Evolutionary conservation across 1,284 basidiomycete species (phyloP), one percentile per base, ranked within the genome.

Genomic region (Sporisorium scitamineum): DNA sequence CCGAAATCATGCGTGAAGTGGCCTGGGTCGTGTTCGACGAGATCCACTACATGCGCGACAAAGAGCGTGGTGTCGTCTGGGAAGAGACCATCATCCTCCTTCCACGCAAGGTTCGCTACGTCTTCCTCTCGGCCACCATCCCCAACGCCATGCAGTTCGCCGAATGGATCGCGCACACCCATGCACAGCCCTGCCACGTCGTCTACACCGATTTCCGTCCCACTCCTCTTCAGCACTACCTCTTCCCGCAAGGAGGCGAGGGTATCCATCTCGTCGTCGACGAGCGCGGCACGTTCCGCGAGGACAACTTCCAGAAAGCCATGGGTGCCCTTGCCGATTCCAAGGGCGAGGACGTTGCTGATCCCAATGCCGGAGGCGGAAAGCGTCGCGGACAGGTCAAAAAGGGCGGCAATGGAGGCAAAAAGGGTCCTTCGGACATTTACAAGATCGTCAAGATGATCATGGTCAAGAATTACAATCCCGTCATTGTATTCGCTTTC

Each of bases 21-120:
- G 96, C 95, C 0, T 99, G 97, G 97, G 96, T 99, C 71, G 91
- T 99, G 68, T 99, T 99, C 85, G 97, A 99, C 86, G 97, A 99
- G 87, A 97, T 99, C 71, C 97, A 99, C 86, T 99, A 99, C 87
- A 99, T 99, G 97, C 92, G 97, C 75, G 97, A 99, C 88, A 95
- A 95, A 76, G 87, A 89, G 80, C 87, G 89, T 60, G 89, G 89
- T 68, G 89, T 90, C 26, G 89, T 90, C 16, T 90, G 89, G 89
- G 89, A 90, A 83, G 90, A 90, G 80, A 98, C 97, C 0, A 97
- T 99, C 85, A 99, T 99, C 79, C 90, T 99, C 0, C 90, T 99
- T 9, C 96, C 97, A 4, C 94, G 97, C 86, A 92, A 91, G 26
- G 96, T 99, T 65, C 94, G 93, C 86, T 97, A 97, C 85, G 97